Base-by-base conservation (phyloP, 495 filamentous ascomycete species). In the Clavariopsis aquatica region DNA sequence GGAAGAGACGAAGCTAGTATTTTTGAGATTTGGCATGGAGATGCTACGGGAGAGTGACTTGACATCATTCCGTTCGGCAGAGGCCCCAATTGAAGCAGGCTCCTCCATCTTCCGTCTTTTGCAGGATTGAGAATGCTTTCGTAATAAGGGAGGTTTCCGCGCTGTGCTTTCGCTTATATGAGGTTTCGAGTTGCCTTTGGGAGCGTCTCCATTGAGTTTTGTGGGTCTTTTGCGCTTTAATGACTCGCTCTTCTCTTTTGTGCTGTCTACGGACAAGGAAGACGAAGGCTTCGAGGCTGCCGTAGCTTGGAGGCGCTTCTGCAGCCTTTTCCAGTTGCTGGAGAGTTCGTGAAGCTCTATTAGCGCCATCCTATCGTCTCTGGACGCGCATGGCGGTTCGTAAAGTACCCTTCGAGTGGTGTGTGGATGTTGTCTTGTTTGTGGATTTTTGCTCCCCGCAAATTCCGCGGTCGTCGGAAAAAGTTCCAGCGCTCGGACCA, bases 1-100 rank as follows among this genome's bases (percentile, higher is more conserved):
- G 26, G 45, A 24, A 55, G 53, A 12, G 24, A 60, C 52, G 43
- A 61, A 27, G 31, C 49, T 24, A 19, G 57, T 22, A 17, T 58
- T 49, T 10, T 47, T 31, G 34, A 67, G 49, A 46, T 22, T 53
- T 6, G 65, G 66, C 61, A 46, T 76, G 73, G 49, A 79, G 19
- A 34, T 43, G 62, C 61, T 56, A 53, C 15, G 72, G 65, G 56
- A 72, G 70, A 28, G 72, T 61, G 64, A 87, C 1, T 86, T 79
- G 45, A 90, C 82, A 66, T 85, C 83, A 64, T 89, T 84, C 53
- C 88, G 78, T 69, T 80, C 76, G 15, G 78, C 77, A 79, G 81
- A 83, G 45, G 77, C 61, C 19, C 76, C 75, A 23, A 82, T 62
- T 4, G 72, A 73, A 34, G 69, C 58, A 12, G 60, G 68, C 45